A percentile compares a stretch with the other conserved stretches of the same genome.
These are phyloP conservation scores for Coemansia sp. DNA, from an alignment of 192 early-diverging fungal species.

Conservation along the genomic window DNA sequence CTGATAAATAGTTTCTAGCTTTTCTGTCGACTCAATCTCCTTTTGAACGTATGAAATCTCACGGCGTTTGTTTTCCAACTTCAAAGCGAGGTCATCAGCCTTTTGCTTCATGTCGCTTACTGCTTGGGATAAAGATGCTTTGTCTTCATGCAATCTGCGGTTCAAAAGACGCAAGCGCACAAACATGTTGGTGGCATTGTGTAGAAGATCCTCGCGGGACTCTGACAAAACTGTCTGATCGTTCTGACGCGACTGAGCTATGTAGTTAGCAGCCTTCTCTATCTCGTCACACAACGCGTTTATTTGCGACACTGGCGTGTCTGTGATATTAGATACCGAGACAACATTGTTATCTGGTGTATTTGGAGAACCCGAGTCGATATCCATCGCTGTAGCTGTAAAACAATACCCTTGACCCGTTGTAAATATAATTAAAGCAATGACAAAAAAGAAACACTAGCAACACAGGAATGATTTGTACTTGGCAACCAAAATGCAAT, in stretches of 20 bases:
- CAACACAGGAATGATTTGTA: neutral
- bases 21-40: conserved; percentile 43
- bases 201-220: conserved; percentile 19
- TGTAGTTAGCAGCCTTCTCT: conserved; percentile 17
- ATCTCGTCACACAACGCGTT: conserved; percentile 30
- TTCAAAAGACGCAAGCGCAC: conserved; percentile 34
- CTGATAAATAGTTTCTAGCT: conserved; percentile 53
- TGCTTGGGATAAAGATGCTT: conserved; percentile 16
- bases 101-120: conserved; percentile 33
- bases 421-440: neutral
- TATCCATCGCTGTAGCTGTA: too few species aligned
- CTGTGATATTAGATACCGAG: neutral
- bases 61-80: conserved; percentile 36
- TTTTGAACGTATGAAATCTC: conserved; percentile 38
- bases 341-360: neutral
- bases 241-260: neutral
- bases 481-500: neutral
- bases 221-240: neutral
- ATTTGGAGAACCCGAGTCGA: neutral
- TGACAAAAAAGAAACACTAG: neutral
- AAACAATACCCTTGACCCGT: too few species aligned
- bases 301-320: conserved; percentile 19
- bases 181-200: conserved; percentile 35
- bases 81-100: conserved; percentile 35
- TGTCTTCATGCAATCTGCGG: conserved; percentile 40